These are phyloP conservation scores for Mrakia blollopis DNA, from an alignment of 768 basidiomycete species.

Conservation along the genomic window DNA sequence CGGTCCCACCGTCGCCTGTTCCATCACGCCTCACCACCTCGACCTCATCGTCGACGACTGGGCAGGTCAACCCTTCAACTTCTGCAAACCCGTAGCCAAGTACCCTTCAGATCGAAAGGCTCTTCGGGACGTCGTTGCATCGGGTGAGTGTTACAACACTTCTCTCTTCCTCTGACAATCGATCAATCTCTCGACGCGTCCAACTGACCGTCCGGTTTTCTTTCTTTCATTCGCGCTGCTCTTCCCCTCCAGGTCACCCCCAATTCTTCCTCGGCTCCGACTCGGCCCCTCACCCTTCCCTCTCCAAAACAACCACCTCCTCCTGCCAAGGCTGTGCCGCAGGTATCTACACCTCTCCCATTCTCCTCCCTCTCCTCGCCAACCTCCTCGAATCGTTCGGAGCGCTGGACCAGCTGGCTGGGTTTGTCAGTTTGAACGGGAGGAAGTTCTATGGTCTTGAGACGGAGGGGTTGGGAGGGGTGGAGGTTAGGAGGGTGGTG, in stretches of 20 bases:
- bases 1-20: constrained; percentile 82
- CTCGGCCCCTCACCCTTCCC: constrained; percentile 80
- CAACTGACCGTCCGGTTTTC: too few species aligned
- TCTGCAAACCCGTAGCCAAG: constrained; percentile 97
- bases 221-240: constrained; percentile 20
- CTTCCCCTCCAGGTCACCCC: constrained; percentile 75
- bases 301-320: constrained; percentile 59
- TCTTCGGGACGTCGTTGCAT: constrained; percentile 65
- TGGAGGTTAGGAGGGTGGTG: constrained; percentile 38
- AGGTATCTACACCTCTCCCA: constrained; percentile 90
- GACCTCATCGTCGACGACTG: constrained; percentile 91
- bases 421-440: constrained; percentile 73
- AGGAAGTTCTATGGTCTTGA: constrained; percentile 65
- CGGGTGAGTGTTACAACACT: constrained; percentile 57
- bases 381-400: constrained; percentile 61
- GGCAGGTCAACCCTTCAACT: constrained; percentile 91
- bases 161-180: neutral
- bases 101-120: constrained; percentile 86
- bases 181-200: neutral
- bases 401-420: constrained; percentile 72
- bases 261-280: constrained; percentile 97
- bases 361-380: constrained; percentile 83
- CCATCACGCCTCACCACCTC: constrained; percentile 95
- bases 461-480: constrained; percentile 36
- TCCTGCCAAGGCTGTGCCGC: constrained; percentile 78